Evolutionary conservation across 2,329 filamentous ascomycete species (phyloP).

Genomic region (Bipolaris gigantea): DNA sequence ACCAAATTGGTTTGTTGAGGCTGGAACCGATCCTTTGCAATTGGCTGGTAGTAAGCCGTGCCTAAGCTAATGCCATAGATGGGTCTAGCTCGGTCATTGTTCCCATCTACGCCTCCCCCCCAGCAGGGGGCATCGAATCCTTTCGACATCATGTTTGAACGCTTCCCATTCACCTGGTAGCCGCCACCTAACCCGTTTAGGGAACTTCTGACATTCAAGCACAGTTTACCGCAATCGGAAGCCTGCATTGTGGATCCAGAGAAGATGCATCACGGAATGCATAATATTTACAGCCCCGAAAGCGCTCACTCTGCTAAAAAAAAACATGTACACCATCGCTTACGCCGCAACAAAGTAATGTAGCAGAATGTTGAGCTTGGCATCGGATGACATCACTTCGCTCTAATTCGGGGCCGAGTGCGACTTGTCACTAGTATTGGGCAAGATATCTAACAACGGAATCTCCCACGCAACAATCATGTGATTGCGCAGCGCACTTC

Average conservation of each 20-base stretch:
- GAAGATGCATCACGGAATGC: conserved; percentile 46
- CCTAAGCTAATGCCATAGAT: conserved; percentile 17
- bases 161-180: conserved; percentile 1
- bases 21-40: not conserved
- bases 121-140: conserved; percentile 52
- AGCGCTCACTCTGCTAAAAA: conserved; percentile 44
- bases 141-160: conserved; percentile 47
- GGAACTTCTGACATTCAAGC: conserved; percentile 40
- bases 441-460: conserved; percentile 56
- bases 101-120: conserved; percentile 54
- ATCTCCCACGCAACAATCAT: conserved; percentile 40
- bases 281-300: conserved; percentile 50
- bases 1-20: conserved; percentile 1
- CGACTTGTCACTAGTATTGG: conserved; percentile 46
- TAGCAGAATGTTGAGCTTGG: conserved; percentile 24
- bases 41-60: conserved; percentile 10
- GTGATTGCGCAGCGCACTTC: conserved; percentile 25
- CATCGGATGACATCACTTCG: conserved; percentile 47
- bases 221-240: conserved; percentile 56
- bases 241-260: conserved; percentile 54
- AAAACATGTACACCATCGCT: conserved; percentile 54
- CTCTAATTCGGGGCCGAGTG: conserved; percentile 51
- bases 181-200: conserved; percentile 21
- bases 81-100: conserved; percentile 46
- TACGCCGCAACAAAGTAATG: conserved; percentile 57